Percentiles rank a stretch among this genome's conserved stretches.
Conservation (phyloP, 2,329 filamentous ascomycete genomes). For the Diplodia corticola region DNA sequence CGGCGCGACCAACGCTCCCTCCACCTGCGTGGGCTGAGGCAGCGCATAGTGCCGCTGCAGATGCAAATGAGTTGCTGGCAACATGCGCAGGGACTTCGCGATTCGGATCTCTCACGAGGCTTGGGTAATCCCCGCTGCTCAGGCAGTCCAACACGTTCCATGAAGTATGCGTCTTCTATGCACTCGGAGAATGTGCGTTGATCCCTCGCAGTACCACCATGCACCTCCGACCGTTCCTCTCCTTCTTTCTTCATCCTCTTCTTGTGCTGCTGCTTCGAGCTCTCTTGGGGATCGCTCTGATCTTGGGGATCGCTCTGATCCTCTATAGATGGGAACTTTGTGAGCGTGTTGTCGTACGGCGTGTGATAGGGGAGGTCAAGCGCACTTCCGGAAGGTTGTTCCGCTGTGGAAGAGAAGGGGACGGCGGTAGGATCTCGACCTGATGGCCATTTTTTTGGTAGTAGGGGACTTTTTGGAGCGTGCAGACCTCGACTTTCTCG, state of each 20-base stretch:
- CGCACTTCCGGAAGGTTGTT: background rate
- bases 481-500: background rate
- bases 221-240: background rate
- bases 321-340: background rate
- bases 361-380: background rate
- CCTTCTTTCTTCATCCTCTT: background rate
- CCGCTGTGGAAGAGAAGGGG: too few species aligned
- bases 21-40: background rate
- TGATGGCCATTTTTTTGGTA: background rate
- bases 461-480: background rate
- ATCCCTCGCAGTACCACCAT: background rate
- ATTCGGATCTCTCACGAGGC: background rate
- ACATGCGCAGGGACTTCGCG: background rate
- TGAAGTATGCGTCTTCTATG: background rate
- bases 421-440: background rate
- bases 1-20: background rate
- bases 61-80: background rate
- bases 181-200: background rate
- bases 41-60: background rate
- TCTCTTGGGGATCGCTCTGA: background rate
- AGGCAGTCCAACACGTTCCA: background rate
- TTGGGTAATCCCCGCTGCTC: background rate
- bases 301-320: background rate
- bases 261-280: background rate
- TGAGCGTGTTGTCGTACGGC: background rate